These are phyloP conservation scores for Sisymbrium irio DNA, from an alignment of 345 rosid genomes.

Conservation along the genomic window DNA sequence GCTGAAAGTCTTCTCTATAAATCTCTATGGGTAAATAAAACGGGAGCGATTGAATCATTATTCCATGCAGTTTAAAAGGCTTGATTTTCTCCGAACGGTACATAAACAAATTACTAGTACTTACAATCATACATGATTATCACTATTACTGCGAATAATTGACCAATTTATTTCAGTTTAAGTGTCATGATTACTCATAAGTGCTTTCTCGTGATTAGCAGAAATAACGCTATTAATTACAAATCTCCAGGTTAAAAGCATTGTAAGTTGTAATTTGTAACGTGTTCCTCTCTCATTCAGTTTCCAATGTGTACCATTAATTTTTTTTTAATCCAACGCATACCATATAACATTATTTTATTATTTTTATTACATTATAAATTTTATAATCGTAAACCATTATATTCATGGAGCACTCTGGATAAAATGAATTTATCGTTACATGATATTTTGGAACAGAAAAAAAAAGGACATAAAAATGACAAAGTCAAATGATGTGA, in stretches of 20 bases:
- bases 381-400: not conserved
- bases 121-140: not conserved
- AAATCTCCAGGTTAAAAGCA: conserved; percentile 25
- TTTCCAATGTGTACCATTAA: conserved; percentile 1
- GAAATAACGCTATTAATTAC: conserved; percentile 18
- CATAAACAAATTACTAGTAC: not conserved
- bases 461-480: not conserved
- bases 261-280: conserved; percentile 29
- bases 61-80: not conserved
- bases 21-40: not conserved
- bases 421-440: not conserved
- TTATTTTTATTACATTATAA: not conserved
- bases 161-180: conserved; percentile 17
- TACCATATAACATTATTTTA: too few species aligned
- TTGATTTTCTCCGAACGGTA: conserved; percentile 27
- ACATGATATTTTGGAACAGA: not conserved
- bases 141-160: conserved; percentile 12
- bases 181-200: conserved; percentile 28
- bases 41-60: not conserved
- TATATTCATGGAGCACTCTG: not conserved
- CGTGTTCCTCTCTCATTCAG: conserved; percentile 19
- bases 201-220: conserved; percentile 34
- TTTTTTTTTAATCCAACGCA: not conserved
- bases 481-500: conserved; percentile 9
- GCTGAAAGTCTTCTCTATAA: not conserved